Base-by-base conservation (phyloP, 495 filamentous ascomycete species). In the Xylaria palmicola region DNA sequence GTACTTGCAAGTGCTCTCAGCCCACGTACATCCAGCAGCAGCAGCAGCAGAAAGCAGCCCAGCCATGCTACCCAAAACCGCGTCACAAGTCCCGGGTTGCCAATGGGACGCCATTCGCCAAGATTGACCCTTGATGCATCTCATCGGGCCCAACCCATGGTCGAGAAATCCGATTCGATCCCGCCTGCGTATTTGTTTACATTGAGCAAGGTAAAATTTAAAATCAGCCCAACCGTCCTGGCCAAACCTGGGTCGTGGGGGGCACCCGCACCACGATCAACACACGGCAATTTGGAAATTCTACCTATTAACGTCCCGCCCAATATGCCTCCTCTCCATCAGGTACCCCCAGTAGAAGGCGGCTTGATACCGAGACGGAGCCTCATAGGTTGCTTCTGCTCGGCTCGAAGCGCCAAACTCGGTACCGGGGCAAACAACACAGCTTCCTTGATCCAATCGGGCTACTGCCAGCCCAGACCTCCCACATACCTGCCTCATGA, bases 401-500 rank as follows among this genome's bases (percentile, higher is more conserved):
- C 48, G 29, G 34, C 22, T 56, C 53, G 26, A 39, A 56, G 53
- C 53, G 55, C 55, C 43, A 58, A 58, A 49, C 43, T 58, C 55
- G 44, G 43, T 29, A 49, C 34, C 24, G 15, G 7, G 36, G 44
- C 29, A 22, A 39, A 17, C 30, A 26, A 48, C 55, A 48, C 29
- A 8, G 13, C 3, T 29, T 27, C 53, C 0, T 32, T n/a, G 37
- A 12, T 58, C 55, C 55, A 58, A 58, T 58, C 55, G 55, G 55
- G 44, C 55, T 41, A 57, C 54, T 57, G 43, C 54, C 54, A 57
- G 41, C 54, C 54, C 53, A 40, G 19, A 41, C 29, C 55, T 26
- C 30, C 27, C 26, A 39, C 34, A 19, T 48, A 15, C n/a, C n/a
- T n/a, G n/a, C n/a, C n/a, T n/a, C n/a, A 17, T 27, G 7, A 26